Percentiles rank a stretch among this genome's conserved stretches.
phyloP scores from a whole-genome alignment of 1,284 basidiomycete genomes.

The Neonothopanus nambi region DNA sequence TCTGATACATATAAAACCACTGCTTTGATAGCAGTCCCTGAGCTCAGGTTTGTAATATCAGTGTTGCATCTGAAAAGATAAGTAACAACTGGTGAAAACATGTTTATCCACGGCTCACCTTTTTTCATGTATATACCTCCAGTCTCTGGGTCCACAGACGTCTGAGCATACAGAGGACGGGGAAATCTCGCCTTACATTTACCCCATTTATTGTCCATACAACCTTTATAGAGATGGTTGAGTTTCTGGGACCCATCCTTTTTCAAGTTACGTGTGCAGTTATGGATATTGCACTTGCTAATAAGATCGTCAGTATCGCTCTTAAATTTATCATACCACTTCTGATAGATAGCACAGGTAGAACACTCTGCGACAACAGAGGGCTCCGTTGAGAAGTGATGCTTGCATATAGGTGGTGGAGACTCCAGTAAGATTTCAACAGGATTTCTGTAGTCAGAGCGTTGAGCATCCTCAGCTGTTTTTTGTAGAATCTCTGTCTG shows the following conservation, averaged over 20 bases:
- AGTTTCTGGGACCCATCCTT: neutral
- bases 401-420: too few relatives aligned
- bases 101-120: too few relatives aligned
- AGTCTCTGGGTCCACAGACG: slow-evolving; percentile 25
- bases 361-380: too few relatives aligned
- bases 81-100: slow-evolving; percentile 26
- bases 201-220: too few relatives aligned
- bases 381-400: too few relatives aligned
- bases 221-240: too few relatives aligned
- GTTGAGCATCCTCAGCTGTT: too few relatives aligned
- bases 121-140: too few relatives aligned
- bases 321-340: slow-evolving; percentile 6
- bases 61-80: slow-evolving; percentile 37
- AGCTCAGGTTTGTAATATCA: slow-evolving; percentile 35
- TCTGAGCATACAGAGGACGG: slow-evolving; percentile 15
- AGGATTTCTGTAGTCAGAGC: too few relatives aligned
- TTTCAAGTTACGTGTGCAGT: slow-evolving; percentile 2
- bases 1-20: slow-evolving; percentile 39
- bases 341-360: neutral
- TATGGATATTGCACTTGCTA: slow-evolving; percentile 19
- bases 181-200: slow-evolving; percentile 31
- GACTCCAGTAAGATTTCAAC: too few relatives aligned
- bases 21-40: slow-evolving; percentile 37
- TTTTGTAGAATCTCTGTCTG: too few relatives aligned
- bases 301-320: slow-evolving; percentile 19